phyloP scores from a whole-genome alignment of 768 basidiomycete genomes.

The Serpula lacrymans region DNA sequence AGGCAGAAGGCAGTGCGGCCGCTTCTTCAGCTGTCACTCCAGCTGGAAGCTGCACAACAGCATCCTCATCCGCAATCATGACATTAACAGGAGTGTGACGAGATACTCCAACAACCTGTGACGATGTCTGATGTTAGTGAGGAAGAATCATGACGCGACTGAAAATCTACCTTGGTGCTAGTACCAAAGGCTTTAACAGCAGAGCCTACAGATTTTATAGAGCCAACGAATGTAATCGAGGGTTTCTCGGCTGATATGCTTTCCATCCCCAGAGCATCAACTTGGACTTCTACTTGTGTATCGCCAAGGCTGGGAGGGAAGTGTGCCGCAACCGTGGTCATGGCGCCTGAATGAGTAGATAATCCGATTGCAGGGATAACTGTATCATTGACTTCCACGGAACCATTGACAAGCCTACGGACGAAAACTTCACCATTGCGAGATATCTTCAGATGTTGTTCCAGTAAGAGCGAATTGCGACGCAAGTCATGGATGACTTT shows the following conservation, averaged over 20 bases:
- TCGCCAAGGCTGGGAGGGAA: conserved; percentile 6
- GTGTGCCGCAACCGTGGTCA: neutral
- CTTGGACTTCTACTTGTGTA: conserved; percentile 4
- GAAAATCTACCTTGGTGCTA: neutral
- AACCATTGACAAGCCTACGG: conserved; percentile 25
- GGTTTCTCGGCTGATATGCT: neutral
- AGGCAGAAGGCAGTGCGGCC: conserved; percentile 16
- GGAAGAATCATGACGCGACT: neutral
- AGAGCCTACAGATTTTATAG: neutral
- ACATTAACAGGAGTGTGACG: neutral
- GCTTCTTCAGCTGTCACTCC: conserved; percentile 14
- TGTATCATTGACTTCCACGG: conserved; percentile 15
- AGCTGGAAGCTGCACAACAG: conserved; percentile 10
- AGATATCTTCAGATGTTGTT: conserved; percentile 26
- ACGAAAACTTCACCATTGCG: conserved; percentile 23
- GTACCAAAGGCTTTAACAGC: neutral
- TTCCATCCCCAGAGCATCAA: neutral
- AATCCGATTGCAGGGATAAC: conserved; percentile 1
- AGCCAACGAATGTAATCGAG: conserved; percentile 1
- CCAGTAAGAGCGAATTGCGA: conserved; percentile 21
- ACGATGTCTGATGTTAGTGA: neutral
- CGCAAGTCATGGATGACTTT: conserved; percentile 21
- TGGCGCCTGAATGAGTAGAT: neutral
- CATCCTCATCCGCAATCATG: conserved; percentile 1
- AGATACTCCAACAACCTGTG: conserved; percentile 3